phyloP scores from a whole-genome alignment of 768 basidiomycete species.

The Rhodotorula kratochvilovae region DNA sequence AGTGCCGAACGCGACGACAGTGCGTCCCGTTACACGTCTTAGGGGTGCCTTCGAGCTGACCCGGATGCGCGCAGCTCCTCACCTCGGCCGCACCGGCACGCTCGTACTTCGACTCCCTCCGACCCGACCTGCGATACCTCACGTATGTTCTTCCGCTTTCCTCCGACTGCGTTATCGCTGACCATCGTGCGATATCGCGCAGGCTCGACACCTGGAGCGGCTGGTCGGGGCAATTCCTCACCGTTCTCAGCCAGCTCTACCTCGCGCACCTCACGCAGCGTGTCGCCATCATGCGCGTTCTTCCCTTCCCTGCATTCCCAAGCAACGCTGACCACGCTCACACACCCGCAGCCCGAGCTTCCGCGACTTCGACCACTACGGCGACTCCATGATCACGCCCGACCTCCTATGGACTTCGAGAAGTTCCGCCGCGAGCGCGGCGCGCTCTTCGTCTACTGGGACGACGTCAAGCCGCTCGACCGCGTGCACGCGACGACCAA shows the following conservation, averaged over 20 bases:
- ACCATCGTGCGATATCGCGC: no score
- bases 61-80: constrained; percentile 7
- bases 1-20: constrained; percentile 1
- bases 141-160: background rate
- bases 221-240: constrained; percentile 22
- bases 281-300: constrained; percentile 27
- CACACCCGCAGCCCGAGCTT: constrained; percentile 10
- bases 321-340: no score
- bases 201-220: constrained; percentile 11
- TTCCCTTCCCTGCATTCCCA: background rate
- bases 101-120: constrained; percentile 20
- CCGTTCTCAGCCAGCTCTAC: constrained; percentile 22
- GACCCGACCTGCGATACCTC: constrained; percentile 24
- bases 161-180: background rate
- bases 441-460: constrained; percentile 27
- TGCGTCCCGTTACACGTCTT: background rate
- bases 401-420: constrained; percentile 30
- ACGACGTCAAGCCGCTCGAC: constrained; percentile 36
- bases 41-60: no score
- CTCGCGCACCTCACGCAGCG: constrained; percentile 28
- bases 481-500: constrained; percentile 14
- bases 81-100: constrained; percentile 12
- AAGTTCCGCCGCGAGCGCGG: constrained; percentile 28
- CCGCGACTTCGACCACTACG: constrained; percentile 31
- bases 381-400: constrained; percentile 29